Conservation (phyloP, 139 green algal species). For the Coelastrella sp. region DNA sequence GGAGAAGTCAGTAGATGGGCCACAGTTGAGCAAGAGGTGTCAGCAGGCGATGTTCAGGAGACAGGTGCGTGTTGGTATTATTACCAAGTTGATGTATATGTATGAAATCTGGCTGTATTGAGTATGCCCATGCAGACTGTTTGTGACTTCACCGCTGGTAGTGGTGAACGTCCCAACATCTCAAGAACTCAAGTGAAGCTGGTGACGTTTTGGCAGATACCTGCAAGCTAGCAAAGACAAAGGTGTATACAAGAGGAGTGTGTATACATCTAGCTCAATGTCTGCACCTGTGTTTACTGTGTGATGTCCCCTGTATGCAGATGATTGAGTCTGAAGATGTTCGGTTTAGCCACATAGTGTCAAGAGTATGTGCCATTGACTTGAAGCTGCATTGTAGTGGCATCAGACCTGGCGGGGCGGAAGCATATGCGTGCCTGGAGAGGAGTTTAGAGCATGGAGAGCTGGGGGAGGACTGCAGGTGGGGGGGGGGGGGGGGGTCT, state of each 20-base stretch:
- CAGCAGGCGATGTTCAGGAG: background rate
- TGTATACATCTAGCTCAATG: background rate
- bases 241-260: too few relatives aligned
- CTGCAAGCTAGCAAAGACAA: too few relatives aligned
- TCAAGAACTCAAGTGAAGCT: too few relatives aligned
- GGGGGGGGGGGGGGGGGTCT: too few relatives aligned
- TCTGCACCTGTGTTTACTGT: background rate
- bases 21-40: background rate
- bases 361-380: background rate
- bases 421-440: background rate
- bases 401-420: background rate
- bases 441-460: background rate
- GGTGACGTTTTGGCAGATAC: too few relatives aligned
- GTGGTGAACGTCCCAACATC: too few relatives aligned
- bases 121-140: too few relatives aligned
- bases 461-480: conserved; percentile 7
- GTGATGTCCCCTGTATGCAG: background rate
- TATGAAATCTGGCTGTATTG: too few relatives aligned
- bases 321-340: conserved; percentile 23
- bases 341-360: background rate
- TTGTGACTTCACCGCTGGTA: too few relatives aligned
- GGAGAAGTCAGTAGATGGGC: background rate
- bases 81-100: background rate
- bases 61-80: conserved; percentile 12
- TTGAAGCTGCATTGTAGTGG: background rate